Evolutionary conservation across 805 yeast genomes (phyloP).

Genomic region (Deakozyma indianensis): DNA sequence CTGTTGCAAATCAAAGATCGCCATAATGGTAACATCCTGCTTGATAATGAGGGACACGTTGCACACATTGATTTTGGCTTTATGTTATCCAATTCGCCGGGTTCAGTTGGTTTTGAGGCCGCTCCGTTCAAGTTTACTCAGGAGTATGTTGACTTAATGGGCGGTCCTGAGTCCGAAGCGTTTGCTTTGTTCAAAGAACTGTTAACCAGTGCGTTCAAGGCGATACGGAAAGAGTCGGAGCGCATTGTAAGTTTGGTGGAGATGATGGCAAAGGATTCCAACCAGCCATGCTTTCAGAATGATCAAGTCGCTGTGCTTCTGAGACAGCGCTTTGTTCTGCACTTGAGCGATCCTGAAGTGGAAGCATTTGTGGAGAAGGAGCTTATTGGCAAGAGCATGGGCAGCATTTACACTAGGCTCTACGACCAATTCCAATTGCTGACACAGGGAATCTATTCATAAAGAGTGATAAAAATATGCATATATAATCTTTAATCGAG

Average conservation of each 20-base stretch:
- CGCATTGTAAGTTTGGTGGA: constrained; percentile 74
- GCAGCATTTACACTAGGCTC: constrained; percentile 78
- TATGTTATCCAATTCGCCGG: constrained; percentile 85
- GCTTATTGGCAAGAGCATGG: constrained; percentile 67
- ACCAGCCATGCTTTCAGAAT: constrained; percentile 79
- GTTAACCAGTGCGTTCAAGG: constrained; percentile 59
- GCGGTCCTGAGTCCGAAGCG: constrained; percentile 53
- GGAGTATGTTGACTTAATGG: constrained; percentile 81
- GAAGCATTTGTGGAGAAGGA: constrained; percentile 66
- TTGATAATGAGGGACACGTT: constrained; percentile 89
- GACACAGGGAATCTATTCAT: constrained; percentile 82
- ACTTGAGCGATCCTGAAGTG: constrained; percentile 55
- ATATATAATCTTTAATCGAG: no score
- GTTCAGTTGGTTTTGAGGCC: constrained; percentile 93
- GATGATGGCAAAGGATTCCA: constrained; percentile 84
- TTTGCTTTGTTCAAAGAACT: constrained; percentile 47
- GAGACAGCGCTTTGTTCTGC: constrained; percentile 69
- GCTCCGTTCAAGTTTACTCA: constrained; percentile 89
- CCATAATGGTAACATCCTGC: constrained; percentile 95
- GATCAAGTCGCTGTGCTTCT: constrained; percentile 66
- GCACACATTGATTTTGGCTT: constrained; percentile 96
- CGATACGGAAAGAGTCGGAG: constrained; percentile 59
- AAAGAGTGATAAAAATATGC: neutral
- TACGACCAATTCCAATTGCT: constrained; percentile 91
- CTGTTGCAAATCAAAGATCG: constrained; percentile 87